Evolutionary conservation across 202 grass and related monocot species (phyloP).

Genomic region (Cymbopogon flexuosus): DNA sequence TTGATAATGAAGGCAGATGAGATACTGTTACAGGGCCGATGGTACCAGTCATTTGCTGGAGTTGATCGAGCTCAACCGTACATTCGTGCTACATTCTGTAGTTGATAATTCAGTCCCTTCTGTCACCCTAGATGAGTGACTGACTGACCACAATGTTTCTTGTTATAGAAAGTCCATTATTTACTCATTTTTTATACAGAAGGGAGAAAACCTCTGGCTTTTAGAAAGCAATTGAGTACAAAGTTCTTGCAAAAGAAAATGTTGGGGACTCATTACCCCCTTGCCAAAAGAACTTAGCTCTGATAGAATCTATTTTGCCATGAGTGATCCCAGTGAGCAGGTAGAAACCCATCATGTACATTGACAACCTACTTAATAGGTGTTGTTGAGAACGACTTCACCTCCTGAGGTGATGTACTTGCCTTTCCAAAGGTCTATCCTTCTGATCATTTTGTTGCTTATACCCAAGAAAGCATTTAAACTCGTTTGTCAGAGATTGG

Average conservation of each 20-base stretch:
- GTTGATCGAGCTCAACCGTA: neutral
- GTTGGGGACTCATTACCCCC: neutral
- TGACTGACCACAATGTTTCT: neutral
- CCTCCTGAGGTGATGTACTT: too few species aligned
- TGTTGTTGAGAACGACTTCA: too few species aligned
- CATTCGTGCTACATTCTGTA: neutral
- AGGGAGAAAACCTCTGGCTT: neutral
- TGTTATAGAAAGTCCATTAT: neutral
- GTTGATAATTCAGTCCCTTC: neutral
- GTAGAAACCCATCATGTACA: too few species aligned
- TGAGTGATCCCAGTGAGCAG: too few species aligned
- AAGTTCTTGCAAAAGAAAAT: neutral
- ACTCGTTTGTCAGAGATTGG: too few species aligned
- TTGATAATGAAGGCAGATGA: neutral
- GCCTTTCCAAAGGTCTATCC: too few species aligned
- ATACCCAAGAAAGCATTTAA: too few species aligned
- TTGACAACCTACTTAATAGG: too few species aligned
- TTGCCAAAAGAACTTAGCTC: too few species aligned
- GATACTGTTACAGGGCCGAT: neutral
- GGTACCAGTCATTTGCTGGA: neutral
- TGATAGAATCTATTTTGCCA: too few species aligned
- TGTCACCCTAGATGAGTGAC: neutral
- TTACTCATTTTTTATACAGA: neutral
- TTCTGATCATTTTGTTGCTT: too few species aligned
- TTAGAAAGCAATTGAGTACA: neutral